These are phyloP conservation scores for Scedosporium dehoogii DNA, from an alignment of 2,329 filamentous ascomycete species.

Conservation along the genomic window DNA sequence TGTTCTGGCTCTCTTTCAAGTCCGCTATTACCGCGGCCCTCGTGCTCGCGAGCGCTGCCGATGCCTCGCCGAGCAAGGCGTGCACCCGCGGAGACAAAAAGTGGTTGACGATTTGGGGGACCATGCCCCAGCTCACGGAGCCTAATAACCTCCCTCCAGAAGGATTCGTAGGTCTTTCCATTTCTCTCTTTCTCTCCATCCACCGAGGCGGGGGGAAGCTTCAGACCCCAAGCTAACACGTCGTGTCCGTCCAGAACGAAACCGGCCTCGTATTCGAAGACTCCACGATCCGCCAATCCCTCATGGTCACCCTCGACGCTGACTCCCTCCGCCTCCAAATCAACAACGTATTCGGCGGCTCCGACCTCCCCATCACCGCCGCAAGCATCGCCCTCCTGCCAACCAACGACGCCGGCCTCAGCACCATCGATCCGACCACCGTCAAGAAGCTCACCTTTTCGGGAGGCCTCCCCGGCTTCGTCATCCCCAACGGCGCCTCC, in stretches of 20 bases:
- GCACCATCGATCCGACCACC: slow-evolving; percentile 35
- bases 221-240: slow-evolving; percentile 8
- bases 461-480: slow-evolving; percentile 31
- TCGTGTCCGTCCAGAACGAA: slow-evolving; percentile 30
- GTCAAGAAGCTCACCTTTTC: slow-evolving; percentile 45
- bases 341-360: slow-evolving; percentile 51
- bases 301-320: slow-evolving; percentile 43
- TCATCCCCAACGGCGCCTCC: slow-evolving; percentile 43
- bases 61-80: not conserved
- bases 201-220: too few species aligned
- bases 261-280: slow-evolving; percentile 43
- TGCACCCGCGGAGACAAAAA: slow-evolving; percentile 21
- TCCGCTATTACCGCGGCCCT: slow-evolving; percentile 1
- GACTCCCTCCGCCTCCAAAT: slow-evolving; percentile 47
- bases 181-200: not conserved
- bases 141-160: slow-evolving; percentile 45
- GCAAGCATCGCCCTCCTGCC: slow-evolving; percentile 44
- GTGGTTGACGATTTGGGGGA: slow-evolving; percentile 53
- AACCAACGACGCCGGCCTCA: slow-evolving; percentile 39
- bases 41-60: not conserved
- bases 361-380: slow-evolving; percentile 45
- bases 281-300: slow-evolving; percentile 51
- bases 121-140: slow-evolving; percentile 55
- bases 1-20: slow-evolving; percentile 3
- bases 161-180: slow-evolving; percentile 36